Evolutionary conservation across 2,329 filamentous ascomycete genomes (phyloP).

Genomic region (Xylaria digitata): DNA sequence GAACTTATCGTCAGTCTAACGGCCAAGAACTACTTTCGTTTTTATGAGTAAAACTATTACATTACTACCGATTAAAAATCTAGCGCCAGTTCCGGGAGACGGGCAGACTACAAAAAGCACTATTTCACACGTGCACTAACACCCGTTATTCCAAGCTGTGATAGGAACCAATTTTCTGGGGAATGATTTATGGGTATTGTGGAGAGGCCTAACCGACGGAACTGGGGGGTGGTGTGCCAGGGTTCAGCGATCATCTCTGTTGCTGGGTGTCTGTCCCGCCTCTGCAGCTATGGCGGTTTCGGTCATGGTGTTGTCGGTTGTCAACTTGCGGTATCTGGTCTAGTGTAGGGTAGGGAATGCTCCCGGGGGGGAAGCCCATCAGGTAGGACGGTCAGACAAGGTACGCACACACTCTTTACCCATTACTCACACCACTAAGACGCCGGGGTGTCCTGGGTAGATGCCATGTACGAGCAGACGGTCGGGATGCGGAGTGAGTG

Average conservation of each 20-base stretch:
- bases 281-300: slow-evolving; percentile 42
- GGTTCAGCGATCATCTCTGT: slow-evolving; percentile 45
- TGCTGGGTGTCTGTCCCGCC: slow-evolving; percentile 38
- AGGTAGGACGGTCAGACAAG: slow-evolving; percentile 23
- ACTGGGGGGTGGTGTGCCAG: slow-evolving; percentile 39
- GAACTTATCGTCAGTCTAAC: slow-evolving; percentile 3
- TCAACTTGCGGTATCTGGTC: slow-evolving; percentile 24
- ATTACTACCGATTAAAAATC: slow-evolving; percentile 19
- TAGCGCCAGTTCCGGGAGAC: slow-evolving; percentile 32
- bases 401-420: neutral
- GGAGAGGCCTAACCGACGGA: slow-evolving; percentile 30
- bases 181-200: slow-evolving; percentile 35
- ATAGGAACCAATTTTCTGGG: slow-evolving; percentile 40
- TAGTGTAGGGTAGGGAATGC: slow-evolving; percentile 26
- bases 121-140: slow-evolving; percentile 26
- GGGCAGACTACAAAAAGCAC: slow-evolving; percentile 7
- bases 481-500: slow-evolving; percentile 10
- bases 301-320: slow-evolving; percentile 30
- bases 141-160: slow-evolving; percentile 32
- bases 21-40: slow-evolving; percentile 15
- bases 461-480: neutral
- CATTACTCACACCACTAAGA: slow-evolving; percentile 23
- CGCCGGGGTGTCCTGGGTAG: slow-evolving; percentile 15
- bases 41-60: slow-evolving; percentile 2
- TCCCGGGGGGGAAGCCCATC: slow-evolving; percentile 18